Conservation (phyloP, 2,329 filamentous ascomycete species). For the Sporothrix humicola region DNA sequence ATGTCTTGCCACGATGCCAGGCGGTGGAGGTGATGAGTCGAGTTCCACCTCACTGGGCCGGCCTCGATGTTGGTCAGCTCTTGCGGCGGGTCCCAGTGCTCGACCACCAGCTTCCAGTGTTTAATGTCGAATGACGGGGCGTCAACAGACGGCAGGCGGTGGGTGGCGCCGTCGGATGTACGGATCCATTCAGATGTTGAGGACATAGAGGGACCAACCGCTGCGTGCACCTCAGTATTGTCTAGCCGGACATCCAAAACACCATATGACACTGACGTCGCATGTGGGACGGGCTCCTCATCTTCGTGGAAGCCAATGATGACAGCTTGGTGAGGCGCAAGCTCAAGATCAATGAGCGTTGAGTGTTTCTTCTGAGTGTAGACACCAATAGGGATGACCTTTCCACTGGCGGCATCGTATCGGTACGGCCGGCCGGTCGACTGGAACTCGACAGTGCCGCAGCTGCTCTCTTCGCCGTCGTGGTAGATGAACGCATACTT, state of each 20-base stretch:
- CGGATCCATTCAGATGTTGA: not conserved
- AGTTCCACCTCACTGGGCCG: not conserved
- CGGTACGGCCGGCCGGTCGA: conserved; percentile 5
- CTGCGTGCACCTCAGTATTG: not conserved
- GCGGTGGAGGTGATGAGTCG: not conserved
- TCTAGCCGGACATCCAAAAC: not conserved
- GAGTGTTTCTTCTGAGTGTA: not conserved
- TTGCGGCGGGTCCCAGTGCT: conserved; percentile 14
- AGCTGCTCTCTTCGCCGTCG: not conserved
- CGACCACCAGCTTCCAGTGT: not conserved
- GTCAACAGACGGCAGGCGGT: not conserved
- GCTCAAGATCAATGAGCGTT: not conserved
- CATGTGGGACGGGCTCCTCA: not conserved
- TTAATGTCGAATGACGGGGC: not conserved
- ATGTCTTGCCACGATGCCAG: conserved; percentile 11
- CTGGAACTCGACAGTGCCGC: not conserved
- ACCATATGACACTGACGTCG: not conserved
- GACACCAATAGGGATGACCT: not conserved
- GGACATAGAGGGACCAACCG: not conserved
- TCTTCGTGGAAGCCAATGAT: not conserved
- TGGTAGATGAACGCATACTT: conserved; percentile 5
- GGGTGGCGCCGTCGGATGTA: not conserved
- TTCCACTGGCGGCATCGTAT: not conserved
- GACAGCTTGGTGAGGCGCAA: not conserved
- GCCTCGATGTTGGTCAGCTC: not conserved